Evolutionary conservation across 1,139 yeast genomes (phyloP), one percentile per base, ranked within the genome.

Genomic region (Candida pseudocylindracea): DNA sequence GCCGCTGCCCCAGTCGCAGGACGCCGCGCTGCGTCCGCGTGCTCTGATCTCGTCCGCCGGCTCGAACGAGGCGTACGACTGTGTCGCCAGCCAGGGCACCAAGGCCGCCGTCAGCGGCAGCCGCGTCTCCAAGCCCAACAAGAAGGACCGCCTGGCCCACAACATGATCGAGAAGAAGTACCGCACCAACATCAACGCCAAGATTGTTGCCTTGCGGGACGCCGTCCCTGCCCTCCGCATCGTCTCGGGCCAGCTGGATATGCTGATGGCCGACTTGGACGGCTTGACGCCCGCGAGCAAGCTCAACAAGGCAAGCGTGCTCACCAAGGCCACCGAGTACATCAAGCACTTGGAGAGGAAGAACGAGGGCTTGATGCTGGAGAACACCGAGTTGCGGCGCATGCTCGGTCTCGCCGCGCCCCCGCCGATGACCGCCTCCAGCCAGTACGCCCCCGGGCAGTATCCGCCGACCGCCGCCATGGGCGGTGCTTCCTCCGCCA

Each of bases 291-390:
- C 94, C 0, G 93, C 94, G 3, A 58, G 69, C 34, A 81, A 80
- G 46, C 60, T 83, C 41, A 83, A 81, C 53, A 85, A 85, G 50
- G 95, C 94, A 7, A 74, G 81, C 33, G 83, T 85, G 26, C 60
- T 85, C 39, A 67, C 81, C 33, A 80, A 83, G 48, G 93, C 95
- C 5, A 78, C 91, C 2, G 95, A 83, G 50, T 85, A 83, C 46
- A 83, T 85, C 43, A 63, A 67, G 42, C 93, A 83, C 51, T 60
- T 85, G 46, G 92, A 83, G 46, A 51, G 54, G 34, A 75, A 76
- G 43, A 80, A 80, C 47, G 64, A 60, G 2, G 42, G 53, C 12
- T 56, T 79, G 41, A 55, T 52, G 38, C 55, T 59, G 35, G 85
- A 79, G 43, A 65, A 71, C 41, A 46, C 54, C 5, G 59, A 56